Conservation (phyloP, 2,329 filamentous ascomycete species). For the Colletotrichum navitas region DNA sequence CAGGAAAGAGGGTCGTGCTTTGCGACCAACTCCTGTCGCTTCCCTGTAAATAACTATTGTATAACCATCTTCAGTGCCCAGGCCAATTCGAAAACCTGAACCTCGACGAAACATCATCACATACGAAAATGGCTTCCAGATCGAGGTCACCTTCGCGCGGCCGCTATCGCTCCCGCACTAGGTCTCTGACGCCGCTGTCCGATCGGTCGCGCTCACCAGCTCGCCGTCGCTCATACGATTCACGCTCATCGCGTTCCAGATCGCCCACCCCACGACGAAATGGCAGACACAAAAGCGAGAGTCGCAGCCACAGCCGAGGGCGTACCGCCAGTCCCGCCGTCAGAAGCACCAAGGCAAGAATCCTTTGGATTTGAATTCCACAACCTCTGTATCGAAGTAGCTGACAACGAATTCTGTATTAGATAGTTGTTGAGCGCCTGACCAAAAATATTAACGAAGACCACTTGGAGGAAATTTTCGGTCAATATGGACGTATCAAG, state of each 20-base stretch:
- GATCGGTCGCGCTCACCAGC: slow-evolving; percentile 51
- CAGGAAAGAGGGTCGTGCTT: slow-evolving; percentile 15
- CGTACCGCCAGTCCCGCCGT: slow-evolving; percentile 48
- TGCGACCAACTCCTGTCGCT: slow-evolving; percentile 11
- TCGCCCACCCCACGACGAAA: slow-evolving; percentile 52
- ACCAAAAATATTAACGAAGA: slow-evolving; percentile 94
- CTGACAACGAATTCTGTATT: slow-evolving; percentile 4
- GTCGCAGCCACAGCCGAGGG: slow-evolving; percentile 48
- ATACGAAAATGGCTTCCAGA: slow-evolving; percentile 37
- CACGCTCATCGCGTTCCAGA: slow-evolving; percentile 48
- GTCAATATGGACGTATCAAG: slow-evolving; percentile 85
- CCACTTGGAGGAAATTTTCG: slow-evolving; percentile 93
- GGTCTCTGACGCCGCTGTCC: slow-evolving; percentile 53
- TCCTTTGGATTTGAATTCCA: slow-evolving; percentile 28
- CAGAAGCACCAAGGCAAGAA: slow-evolving; percentile 66
- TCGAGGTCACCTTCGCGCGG: slow-evolving; percentile 46
- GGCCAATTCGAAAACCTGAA: background rate
- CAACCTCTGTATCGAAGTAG: slow-evolving; percentile 23
- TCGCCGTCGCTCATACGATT: slow-evolving; percentile 51
- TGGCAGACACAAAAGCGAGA: slow-evolving; percentile 51
- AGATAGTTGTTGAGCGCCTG: slow-evolving; percentile 97
- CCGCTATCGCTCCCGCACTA: slow-evolving; percentile 51
- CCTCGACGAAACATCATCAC: slow-evolving; percentile 4
- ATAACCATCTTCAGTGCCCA: background rate
- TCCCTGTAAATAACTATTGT: background rate